phyloP scores from a whole-genome alignment of 2,329 filamentous ascomycete species.

The Lachnellula cervina region DNA sequence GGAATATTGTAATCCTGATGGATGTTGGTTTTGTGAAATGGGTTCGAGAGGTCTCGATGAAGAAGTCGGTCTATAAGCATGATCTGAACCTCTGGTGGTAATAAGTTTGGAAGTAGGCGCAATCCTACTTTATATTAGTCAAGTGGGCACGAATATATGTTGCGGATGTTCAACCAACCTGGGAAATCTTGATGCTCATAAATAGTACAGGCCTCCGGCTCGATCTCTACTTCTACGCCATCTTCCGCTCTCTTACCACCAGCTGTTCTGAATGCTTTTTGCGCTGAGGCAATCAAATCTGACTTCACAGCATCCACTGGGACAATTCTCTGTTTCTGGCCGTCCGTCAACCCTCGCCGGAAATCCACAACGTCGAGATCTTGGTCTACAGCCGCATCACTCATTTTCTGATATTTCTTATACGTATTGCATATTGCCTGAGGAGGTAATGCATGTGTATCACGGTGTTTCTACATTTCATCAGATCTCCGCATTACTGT shows the following conservation, averaged over 20 bases:
- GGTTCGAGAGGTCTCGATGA: conserved; percentile 70
- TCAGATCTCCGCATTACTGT: not conserved
- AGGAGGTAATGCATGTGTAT: conserved; percentile 32
- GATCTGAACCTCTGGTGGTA: conserved; percentile 67
- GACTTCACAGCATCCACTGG: conserved; percentile 20
- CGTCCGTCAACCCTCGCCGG: conserved; percentile 23
- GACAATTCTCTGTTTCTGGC: conserved; percentile 23
- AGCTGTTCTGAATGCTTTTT: conserved; percentile 14
- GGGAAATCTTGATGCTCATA: conserved; percentile 31
- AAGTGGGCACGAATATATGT: too few relatives aligned
- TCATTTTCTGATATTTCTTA: conserved; percentile 30
- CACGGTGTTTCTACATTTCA: conserved; percentile 20
- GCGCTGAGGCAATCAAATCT: conserved; percentile 22
- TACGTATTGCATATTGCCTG: conserved; percentile 31
- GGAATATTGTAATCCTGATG: conserved; percentile 72
- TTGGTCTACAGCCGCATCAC: conserved; percentile 20
- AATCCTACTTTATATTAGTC: conserved; percentile 36
- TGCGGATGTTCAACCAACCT: conserved; percentile 13
- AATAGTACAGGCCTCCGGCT: conserved; percentile 21
- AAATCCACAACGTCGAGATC: conserved; percentile 30
- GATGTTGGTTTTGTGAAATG: conserved; percentile 78
- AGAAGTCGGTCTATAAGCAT: conserved; percentile 68
- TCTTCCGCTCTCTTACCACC: not conserved
- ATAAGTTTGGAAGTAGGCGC: conserved; percentile 67
- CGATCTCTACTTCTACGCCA: not conserved